These are phyloP conservation scores for Agroathelia rolfsii DNA, from an alignment of 1,284 basidiomycete species.

Conservation along the genomic window DNA sequence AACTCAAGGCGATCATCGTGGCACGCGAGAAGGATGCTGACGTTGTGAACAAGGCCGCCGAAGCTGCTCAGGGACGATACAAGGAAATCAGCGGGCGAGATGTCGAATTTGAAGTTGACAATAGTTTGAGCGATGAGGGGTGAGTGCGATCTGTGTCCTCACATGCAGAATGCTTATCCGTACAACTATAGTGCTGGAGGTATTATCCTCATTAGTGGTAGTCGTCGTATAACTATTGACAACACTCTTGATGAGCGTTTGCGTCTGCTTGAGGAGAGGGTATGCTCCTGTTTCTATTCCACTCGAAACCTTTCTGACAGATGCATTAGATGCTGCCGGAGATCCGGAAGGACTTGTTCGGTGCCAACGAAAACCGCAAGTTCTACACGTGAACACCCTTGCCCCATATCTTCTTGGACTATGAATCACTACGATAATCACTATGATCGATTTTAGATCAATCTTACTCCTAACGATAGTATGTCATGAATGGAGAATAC, in stretches of 20 bases:
- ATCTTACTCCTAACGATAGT: background rate
- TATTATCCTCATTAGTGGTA: conserved; percentile 64
- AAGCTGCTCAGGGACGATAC: conserved; percentile 55
- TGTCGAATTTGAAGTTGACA: conserved; percentile 54
- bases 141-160: conserved; percentile 27
- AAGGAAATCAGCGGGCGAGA: conserved; percentile 69
- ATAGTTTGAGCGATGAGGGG: conserved; percentile 64
- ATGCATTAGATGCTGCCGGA: conserved; percentile 80
- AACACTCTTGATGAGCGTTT: conserved; percentile 89
- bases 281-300: conserved; percentile 19
- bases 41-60: conserved; percentile 47
- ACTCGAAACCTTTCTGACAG: background rate
- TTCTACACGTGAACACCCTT: conserved; percentile 50
- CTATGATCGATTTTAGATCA: background rate
- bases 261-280: conserved; percentile 79
- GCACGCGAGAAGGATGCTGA: conserved; percentile 56
- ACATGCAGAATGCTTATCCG: background rate
- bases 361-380: conserved; percentile 78
- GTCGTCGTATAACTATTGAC: conserved; percentile 75
- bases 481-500: background rate
- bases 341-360: conserved; percentile 79
- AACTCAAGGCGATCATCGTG: conserved; percentile 53
- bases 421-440: too few species aligned
- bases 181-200: conserved; percentile 64
- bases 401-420: background rate